phyloP scores from a whole-genome alignment of 2,329 filamentous ascomycete species.

The Plenodomus tracheiphilus region DNA sequence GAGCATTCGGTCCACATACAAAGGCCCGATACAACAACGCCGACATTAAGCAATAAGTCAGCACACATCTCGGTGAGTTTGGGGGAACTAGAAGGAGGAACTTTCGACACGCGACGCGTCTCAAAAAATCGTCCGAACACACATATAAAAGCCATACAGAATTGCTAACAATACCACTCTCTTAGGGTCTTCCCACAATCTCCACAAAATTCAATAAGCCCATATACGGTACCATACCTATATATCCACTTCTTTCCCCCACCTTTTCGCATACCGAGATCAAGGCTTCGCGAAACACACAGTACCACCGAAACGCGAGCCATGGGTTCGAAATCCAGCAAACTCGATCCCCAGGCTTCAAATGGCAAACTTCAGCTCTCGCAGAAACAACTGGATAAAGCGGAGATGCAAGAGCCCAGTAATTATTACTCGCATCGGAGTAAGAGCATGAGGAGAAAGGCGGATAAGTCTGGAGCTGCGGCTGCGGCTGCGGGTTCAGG shows the following conservation, averaged over 20 bases:
- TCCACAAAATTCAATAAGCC: too few species aligned
- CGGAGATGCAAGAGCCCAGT: slow-evolving; percentile 39
- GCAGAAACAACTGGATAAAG: slow-evolving; percentile 32
- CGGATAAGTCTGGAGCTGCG: slow-evolving; percentile 20
- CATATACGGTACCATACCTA: too few species aligned
- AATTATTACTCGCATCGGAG: slow-evolving; percentile 41
- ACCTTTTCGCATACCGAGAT: too few species aligned
- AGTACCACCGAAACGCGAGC: not conserved
- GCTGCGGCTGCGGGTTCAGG: slow-evolving; percentile 11
- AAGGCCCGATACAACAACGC: not conserved
- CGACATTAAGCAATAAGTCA: not conserved
- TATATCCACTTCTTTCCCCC: too few species aligned
- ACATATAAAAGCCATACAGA: too few species aligned
- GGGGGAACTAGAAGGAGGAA: not conserved
- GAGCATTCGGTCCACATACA: not conserved
- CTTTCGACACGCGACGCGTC: not conserved
- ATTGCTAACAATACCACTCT: too few species aligned
- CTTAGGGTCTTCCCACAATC: too few species aligned
- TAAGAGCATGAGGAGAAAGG: slow-evolving; percentile 40
- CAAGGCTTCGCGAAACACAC: too few species aligned
- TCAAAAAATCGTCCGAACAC: not conserved
- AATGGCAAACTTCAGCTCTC: slow-evolving; percentile 31
- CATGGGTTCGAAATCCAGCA: slow-evolving; percentile 39
- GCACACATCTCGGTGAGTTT: not conserved
- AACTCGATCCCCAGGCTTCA: slow-evolving; percentile 16